A percentile compares a stretch with the other conserved stretches of the same genome.
Conservation (phyloP, 148 eudicot genomes). For the Rhododendron henanense region DNA sequence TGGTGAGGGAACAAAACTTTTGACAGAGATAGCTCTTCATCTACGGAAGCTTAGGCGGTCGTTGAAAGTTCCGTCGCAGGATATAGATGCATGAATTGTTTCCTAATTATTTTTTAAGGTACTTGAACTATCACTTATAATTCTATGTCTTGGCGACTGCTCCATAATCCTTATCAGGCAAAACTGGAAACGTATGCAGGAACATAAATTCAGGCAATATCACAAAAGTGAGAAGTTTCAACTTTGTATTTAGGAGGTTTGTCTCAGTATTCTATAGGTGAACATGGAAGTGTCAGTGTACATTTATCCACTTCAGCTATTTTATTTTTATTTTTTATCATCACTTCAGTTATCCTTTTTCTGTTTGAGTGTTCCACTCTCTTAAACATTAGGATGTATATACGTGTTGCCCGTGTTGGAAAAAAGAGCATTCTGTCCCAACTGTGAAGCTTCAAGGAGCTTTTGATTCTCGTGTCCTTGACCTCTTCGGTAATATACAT, state of each 20-base stretch:
- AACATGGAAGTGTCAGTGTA: background rate
- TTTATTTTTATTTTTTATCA: too few relatives aligned
- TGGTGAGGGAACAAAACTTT: conserved; percentile 50
- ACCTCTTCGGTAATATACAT: background rate
- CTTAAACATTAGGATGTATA: background rate
- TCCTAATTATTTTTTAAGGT: conserved; percentile 8
- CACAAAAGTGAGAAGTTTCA: background rate
- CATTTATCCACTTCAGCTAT: background rate
- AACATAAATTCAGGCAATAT: background rate
- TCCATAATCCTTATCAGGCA: background rate
- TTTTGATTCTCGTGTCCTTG: background rate
- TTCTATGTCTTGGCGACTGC: background rate
- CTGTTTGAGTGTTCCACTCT: background rate
- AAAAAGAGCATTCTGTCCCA: background rate
- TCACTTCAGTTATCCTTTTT: background rate
- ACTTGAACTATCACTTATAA: background rate
- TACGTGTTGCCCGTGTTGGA: background rate
- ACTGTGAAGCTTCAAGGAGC: conserved; percentile 9
- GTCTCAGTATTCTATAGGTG: background rate
- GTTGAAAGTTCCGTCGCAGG: conserved; percentile 17
- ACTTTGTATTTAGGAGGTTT: background rate
- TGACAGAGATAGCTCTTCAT: conserved; percentile 59
- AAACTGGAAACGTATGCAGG: background rate
- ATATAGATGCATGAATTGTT: conserved; percentile 20
- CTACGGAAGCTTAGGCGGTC: conserved; percentile 44